phyloP scores from a whole-genome alignment of 495 filamentous ascomycete species.

The Alectoria sarmentosa region DNA sequence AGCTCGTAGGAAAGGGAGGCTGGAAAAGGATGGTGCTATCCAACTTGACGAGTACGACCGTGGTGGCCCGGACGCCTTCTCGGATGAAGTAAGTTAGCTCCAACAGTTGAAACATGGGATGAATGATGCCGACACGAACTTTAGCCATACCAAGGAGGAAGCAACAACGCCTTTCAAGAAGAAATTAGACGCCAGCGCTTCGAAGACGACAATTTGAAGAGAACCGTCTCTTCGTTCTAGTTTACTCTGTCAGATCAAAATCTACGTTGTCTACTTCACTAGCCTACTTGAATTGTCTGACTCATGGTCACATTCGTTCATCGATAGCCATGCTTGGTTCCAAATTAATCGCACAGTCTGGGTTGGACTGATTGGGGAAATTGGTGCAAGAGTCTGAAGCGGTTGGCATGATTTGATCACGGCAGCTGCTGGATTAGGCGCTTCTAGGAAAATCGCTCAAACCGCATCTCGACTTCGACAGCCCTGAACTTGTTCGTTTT shows the following conservation, averaged over 20 bases:
- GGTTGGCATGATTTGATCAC: background rate
- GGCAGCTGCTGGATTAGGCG: background rate
- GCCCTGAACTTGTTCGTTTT: background rate
- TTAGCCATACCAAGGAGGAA: constrained; percentile 20
- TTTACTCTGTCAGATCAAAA: background rate
- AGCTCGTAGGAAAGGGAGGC: constrained; percentile 19
- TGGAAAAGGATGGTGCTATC: constrained; percentile 17
- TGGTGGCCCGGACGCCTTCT: constrained; percentile 14
- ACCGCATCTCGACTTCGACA: background rate
- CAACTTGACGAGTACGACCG: constrained; percentile 20
- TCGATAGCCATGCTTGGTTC: background rate
- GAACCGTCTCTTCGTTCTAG: constrained; percentile 17
- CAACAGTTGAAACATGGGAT: background rate
- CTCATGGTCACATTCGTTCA: background rate
- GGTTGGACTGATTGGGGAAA: background rate
- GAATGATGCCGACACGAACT: background rate
- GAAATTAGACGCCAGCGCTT: constrained; percentile 22
- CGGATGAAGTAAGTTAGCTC: constrained; percentile 16
- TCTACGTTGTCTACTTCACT: background rate
- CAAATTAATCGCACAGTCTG: background rate
- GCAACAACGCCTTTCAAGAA: constrained; percentile 22
- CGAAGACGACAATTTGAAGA: constrained; percentile 17
- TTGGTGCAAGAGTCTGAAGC: background rate
- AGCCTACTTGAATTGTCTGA: background rate
- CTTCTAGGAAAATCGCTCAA: background rate